Conservation (phyloP, 2,329 filamentous ascomycete genomes). For the Rhynchosporium graminicola region DNA sequence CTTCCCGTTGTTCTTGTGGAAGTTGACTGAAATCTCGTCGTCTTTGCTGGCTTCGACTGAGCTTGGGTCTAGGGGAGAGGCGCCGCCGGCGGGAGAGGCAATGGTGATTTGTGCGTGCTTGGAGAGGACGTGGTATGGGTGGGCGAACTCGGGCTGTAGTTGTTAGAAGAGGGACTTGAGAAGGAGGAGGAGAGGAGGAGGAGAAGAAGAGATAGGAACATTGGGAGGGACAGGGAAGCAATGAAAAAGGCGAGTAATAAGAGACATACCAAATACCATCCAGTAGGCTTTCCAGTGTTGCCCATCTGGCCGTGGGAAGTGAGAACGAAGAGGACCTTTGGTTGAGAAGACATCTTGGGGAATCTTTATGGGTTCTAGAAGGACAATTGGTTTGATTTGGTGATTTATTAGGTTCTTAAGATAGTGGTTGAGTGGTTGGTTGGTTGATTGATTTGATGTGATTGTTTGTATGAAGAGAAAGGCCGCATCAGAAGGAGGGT, state of each 20-base stretch:
- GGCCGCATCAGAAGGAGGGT: too few species aligned
- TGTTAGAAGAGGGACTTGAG: constrained; percentile 26
- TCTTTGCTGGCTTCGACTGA: constrained; percentile 47
- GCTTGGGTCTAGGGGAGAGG: constrained; percentile 48
- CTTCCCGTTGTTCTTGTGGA: constrained; percentile 48
- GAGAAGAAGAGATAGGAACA: not conserved
- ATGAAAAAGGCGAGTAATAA: too few species aligned
- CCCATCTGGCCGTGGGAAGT: constrained; percentile 45
- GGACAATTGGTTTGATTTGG: not conserved
- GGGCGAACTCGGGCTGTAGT: constrained; percentile 50
- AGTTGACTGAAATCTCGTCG: constrained; percentile 43
- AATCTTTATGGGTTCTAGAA: not conserved
- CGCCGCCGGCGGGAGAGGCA: constrained; percentile 48
- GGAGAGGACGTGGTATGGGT: constrained; percentile 48
- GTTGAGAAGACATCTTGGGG: constrained; percentile 44
- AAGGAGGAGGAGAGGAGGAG: not conserved
- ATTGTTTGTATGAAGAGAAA: too few species aligned
- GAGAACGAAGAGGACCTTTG: constrained; percentile 55
- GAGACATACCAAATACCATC: constrained; percentile 53
- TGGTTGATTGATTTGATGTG: too few species aligned
- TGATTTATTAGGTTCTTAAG: not conserved
- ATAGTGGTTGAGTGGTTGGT: too few species aligned
- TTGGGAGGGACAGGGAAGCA: not conserved
- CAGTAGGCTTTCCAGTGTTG: constrained; percentile 46
- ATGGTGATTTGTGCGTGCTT: constrained; percentile 45